A percentile compares a stretch with the other conserved stretches of the same genome.
Evolutionary conservation across 2,329 filamentous ascomycete genomes (phyloP).

Genomic region (Aphanoascus verrucosus): DNA sequence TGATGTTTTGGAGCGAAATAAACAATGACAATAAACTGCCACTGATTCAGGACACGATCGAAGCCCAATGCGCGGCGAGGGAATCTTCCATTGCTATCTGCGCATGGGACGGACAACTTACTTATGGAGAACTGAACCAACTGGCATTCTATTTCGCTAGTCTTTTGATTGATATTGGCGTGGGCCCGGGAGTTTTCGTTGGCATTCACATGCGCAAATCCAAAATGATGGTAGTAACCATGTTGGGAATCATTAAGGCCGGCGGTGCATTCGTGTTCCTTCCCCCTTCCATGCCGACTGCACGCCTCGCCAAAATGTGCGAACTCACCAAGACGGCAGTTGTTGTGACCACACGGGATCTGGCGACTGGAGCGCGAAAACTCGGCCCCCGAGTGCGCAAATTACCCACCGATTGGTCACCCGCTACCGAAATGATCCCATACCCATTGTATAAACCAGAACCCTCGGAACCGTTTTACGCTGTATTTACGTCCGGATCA

Average conservation of each 20-base stretch:
- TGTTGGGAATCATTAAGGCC: constrained; percentile 16
- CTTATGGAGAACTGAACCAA: constrained; percentile 15
- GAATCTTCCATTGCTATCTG: constrained; percentile 13
- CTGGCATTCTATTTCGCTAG: constrained; percentile 17
- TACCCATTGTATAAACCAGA: not conserved
- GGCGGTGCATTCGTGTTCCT: constrained; percentile 15
- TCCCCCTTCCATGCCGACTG: constrained; percentile 10
- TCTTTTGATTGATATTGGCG: constrained; percentile 1
- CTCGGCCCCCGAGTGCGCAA: constrained; percentile 1
- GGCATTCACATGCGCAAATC: constrained; percentile 17
- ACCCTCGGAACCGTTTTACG: too few species aligned
- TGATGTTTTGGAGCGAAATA: too few species aligned
- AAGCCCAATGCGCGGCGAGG: too few species aligned
- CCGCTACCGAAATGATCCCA: constrained; percentile 7
- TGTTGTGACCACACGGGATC: constrained; percentile 15
- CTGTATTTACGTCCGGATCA: constrained; percentile 35
- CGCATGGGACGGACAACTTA: constrained; percentile 19
- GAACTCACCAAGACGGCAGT: constrained; percentile 16
- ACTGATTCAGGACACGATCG: too few species aligned
- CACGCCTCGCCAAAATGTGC: constrained; percentile 13
- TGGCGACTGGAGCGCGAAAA: not conserved
- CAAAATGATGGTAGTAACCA: constrained; percentile 13
- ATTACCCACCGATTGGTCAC: not conserved
- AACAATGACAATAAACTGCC: too few species aligned
- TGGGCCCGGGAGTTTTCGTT: constrained; percentile 12